Evolutionary conservation across 2,329 filamentous ascomycete genomes (phyloP).

Genomic region (Diaporthe sp.): DNA sequence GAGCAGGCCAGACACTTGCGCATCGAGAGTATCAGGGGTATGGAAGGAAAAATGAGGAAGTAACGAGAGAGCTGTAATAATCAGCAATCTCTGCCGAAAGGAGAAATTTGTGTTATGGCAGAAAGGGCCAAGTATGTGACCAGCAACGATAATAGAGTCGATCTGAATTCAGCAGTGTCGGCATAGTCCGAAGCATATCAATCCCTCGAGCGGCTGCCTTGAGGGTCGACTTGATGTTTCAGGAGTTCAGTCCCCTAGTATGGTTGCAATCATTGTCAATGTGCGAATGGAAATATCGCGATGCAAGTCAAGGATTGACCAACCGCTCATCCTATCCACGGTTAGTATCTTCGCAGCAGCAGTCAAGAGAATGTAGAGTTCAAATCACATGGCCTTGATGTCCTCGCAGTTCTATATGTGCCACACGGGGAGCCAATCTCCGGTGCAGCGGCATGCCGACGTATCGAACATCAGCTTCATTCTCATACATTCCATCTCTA

Average conservation of each 20-base stretch:
- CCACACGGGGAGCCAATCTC: not conserved
- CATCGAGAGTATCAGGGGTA: not conserved
- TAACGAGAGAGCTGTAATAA: not conserved
- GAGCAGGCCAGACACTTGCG: no score
- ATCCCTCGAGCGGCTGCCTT: not conserved
- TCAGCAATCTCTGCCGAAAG: not conserved
- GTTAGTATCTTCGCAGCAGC: not conserved
- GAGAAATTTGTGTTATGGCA: not conserved
- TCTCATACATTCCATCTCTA: conserved; percentile 38
- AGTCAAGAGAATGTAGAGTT: not conserved
- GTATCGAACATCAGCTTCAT: conserved; percentile 38
- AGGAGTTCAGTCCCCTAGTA: not conserved
- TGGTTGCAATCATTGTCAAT: not conserved
- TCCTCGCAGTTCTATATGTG: not conserved
- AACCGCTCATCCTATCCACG: no score
- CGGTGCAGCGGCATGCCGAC: not conserved
- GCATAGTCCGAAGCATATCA: not conserved
- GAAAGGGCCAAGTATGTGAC: not conserved
- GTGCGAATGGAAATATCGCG: no score
- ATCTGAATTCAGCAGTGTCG: not conserved
- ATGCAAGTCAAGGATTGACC: not conserved
- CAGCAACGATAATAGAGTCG: not conserved
- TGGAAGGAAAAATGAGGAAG: no score
- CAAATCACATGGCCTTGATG: not conserved
- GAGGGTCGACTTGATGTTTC: not conserved